Evolutionary conservation across 768 basidiomycete genomes (phyloP), one percentile per base, ranked within the genome.

Genomic region (Suillus tomentosus): DNA sequence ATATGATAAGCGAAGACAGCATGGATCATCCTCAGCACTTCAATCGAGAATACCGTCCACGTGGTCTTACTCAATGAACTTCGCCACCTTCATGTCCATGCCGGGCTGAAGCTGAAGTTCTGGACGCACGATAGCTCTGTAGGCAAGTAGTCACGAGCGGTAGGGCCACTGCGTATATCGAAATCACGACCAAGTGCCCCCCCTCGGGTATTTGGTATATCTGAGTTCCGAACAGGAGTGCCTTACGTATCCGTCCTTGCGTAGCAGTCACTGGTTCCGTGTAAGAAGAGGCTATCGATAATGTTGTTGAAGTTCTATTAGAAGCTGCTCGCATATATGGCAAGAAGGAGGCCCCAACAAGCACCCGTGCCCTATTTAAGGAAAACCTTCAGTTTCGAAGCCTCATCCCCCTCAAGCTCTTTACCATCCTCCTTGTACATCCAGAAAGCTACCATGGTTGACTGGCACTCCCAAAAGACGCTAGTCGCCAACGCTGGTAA

Each of bases 401-500:
- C 53, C 11, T 31, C 53, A 1, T 36, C 10, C 19, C 53, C 53
- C 53, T 31, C 31, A 31, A 1, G 31, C 31, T 54, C 53, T 54
- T 19, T 34, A 10, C 53, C 11, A 36, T 54, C 53, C 5, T 54
- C 19, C 17, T 55, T 24, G 31, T 42, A 14, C 45, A 54, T 58
- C 40, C 27, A 43, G 27, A 19, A 39, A 48, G 24, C 62, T 69
- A 74, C 62, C 47, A 88, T 88, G 87, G 83, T 84, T 65, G 77
- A 87, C 70, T 88, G 87, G 87, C 76, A 77, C 63, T 85, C 86
- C 13, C 69, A 70, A 37, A 73, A 71, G 3, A 85, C 85, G 73
- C 69, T 88, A 43, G 67, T 67, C 58, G 79, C 77, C 59, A 83
- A 88, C 74, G 79, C 71, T 47, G 73, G 87, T 87, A 70, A 51